Base-by-base conservation (phyloP, 108 stramenopile genomes). In the Cyclotella baltica region DNA sequence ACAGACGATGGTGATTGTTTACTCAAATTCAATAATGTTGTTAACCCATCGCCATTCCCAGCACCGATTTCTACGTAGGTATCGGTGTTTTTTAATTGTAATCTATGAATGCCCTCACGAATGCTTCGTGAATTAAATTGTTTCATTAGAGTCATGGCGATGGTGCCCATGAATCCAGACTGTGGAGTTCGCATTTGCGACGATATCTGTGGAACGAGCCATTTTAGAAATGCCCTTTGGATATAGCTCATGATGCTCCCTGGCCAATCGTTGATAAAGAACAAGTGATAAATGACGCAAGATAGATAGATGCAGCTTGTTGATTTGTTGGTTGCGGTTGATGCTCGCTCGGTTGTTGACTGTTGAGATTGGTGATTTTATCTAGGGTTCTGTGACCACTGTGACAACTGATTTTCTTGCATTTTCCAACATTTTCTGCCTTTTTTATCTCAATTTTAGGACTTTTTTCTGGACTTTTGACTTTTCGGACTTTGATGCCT, bases 71-170 rank as follows among this genome's bases (percentile, higher is more conserved):
- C 73, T 30, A 74, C 58, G n/a, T 53, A 74, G 22, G 62, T 64
- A 43, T 74, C 73, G 23, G 30, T 52, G 18, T 53, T 48, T 36
- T 53, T 74, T 25, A 74, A 36, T 15, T 74, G 29, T 19, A 74
- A 27, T 55, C 73, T 47, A 4, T 40, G 58, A 1, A 64, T 62
- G 25, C 35, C 73, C 20, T 63, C 73, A 22, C 59, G 62, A 30
- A 63, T 74, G 18, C 62, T 64, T 10, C 20, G 52, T 35, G 50
- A 27, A 38, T 74, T 74, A 29, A 63, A 52, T 33, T 9, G 23
- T 74, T 74, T 35, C 73, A 74, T 74, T 13, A 74, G 29, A 15
- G 31, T 0, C 63, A 65, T 74, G 23, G 73, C 73, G 28, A 74
- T 46, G 22, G 48, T 25, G 35, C 73, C 73, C 30, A n/a, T 1